A percentile compares a stretch with the other conserved stretches of the same genome.
phyloP scores from a whole-genome alignment of 2,329 filamentous ascomycete genomes.

The Botryotinia globosa region DNA sequence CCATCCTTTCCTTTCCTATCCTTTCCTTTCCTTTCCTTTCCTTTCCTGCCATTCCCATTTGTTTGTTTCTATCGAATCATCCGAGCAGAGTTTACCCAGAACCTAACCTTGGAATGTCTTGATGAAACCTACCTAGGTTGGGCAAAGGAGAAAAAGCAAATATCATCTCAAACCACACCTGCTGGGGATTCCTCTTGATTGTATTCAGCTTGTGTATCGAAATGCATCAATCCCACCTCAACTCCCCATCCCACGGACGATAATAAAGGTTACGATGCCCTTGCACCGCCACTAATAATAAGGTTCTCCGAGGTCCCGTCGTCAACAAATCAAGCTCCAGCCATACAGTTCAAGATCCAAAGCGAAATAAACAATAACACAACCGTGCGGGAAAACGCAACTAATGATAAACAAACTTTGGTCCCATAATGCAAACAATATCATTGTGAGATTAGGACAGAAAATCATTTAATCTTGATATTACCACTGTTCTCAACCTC shows the following conservation, averaged over 20 bases:
- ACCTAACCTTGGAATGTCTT: background rate
- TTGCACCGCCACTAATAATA: conserved; percentile 13
- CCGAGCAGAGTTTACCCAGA: background rate
- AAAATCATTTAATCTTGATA: background rate
- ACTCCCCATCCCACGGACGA: background rate
- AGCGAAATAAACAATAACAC: conserved; percentile 14
- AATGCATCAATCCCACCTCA: background rate
- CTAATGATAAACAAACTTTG: background rate
- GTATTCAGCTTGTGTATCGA: background rate
- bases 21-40: conserved; percentile 1
- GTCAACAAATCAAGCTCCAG: conserved; percentile 9
- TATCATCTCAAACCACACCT: background rate
- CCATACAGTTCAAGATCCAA: background rate
- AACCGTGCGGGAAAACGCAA: conserved; percentile 17
- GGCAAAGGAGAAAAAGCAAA: background rate
- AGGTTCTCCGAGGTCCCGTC: no score
- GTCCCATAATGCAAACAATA: conserved; percentile 15
- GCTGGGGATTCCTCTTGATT: background rate
- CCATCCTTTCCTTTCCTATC: background rate
- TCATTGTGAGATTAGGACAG: conserved; percentile 11
- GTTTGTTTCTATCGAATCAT: background rate
- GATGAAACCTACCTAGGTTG: background rate
- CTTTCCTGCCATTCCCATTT: conserved; percentile 4
- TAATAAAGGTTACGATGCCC: conserved; percentile 10
- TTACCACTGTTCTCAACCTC: background rate